phyloP scores from a whole-genome alignment of 306 rosid species.

The Gastrolobium bilobum region DNA sequence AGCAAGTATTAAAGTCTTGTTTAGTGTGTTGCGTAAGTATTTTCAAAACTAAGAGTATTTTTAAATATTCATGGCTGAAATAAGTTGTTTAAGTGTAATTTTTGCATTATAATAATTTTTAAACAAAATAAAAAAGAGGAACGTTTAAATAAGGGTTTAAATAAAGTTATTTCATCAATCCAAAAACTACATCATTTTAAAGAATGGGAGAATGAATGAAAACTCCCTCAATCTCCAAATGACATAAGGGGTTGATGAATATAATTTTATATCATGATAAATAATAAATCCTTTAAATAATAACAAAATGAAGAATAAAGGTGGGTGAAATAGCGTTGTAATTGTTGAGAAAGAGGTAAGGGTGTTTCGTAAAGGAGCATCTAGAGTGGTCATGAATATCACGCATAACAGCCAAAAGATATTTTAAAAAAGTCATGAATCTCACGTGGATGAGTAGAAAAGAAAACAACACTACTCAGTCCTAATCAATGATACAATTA shows the following conservation, averaged over 20 bases:
- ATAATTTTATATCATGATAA: no score
- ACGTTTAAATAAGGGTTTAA: no score
- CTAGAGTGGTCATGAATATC: slow-evolving; percentile 40
- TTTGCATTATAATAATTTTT: neutral
- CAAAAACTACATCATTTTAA: no score
- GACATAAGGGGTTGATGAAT: no score
- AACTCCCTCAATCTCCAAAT: no score
- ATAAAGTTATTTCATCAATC: no score
- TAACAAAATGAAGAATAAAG: neutral
- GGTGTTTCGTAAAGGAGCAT: slow-evolving; percentile 31
- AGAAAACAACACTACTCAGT: neutral
- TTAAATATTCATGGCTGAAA: neutral
- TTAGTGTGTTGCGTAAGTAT: neutral
- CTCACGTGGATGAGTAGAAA: slow-evolving; percentile 43
- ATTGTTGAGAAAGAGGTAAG: neutral
- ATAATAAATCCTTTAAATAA: neutral
- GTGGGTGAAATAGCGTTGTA: slow-evolving; percentile 23
- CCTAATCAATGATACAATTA: neutral
- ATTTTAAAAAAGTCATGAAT: slow-evolving; percentile 19
- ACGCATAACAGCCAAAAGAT: slow-evolving; percentile 11
- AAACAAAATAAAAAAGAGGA: no score
- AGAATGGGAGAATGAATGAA: no score
- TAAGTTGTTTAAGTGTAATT: neutral
- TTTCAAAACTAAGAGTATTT: neutral
- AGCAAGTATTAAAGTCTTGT: neutral